Evolutionary conservation across 1,284 basidiomycete genomes (phyloP), one percentile per base, ranked within the genome.

Genomic region (Leccinum angustisporum): DNA sequence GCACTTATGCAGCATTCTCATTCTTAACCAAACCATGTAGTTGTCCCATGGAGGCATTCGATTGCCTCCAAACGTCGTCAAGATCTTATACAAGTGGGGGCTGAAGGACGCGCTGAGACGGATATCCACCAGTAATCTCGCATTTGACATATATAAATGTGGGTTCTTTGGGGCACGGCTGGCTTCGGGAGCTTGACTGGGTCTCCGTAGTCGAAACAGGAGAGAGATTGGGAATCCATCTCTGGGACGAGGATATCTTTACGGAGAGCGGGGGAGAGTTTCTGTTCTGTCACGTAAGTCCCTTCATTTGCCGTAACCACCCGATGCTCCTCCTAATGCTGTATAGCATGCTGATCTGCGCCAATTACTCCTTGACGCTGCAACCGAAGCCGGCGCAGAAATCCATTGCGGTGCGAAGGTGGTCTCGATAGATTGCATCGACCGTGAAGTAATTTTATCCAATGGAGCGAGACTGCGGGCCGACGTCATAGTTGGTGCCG

Each of bases 401-500:
- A 63, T 85, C 38, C 77, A 76, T 27, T 72, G 78, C 7, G 77
- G 78, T 30, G 69, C 76, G 6, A 72, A 70, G 38, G 85, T 84
- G 2, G 70, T 72, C 1, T 69, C 72, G 0, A 67, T 86, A 21
- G 72, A 73, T 43, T 64, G 64, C 54, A 67, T 64, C 70, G 54
- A 67, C 52, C 54, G 70, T 34, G 66, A 64, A 57, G 73, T 83
- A 21, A 78, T 67, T 0, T 72, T 88, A 13, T 73, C 76, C 10
- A 78, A 78, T 4, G 85, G 86, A 8, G 78, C 81, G 58, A 72
- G 72, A 14, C 59, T 87, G 51, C 63, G 67, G 2, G 84, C 79
- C 8, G 83, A 90, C 66, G 77, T 89, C n/a, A 78, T 90, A 56
- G 74, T 90, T 40, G 87, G 86, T 18, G 86, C 88, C 0, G 88